phyloP scores from a whole-genome alignment of 805 yeast genomes.

The Kodamaea sagamina region DNA sequence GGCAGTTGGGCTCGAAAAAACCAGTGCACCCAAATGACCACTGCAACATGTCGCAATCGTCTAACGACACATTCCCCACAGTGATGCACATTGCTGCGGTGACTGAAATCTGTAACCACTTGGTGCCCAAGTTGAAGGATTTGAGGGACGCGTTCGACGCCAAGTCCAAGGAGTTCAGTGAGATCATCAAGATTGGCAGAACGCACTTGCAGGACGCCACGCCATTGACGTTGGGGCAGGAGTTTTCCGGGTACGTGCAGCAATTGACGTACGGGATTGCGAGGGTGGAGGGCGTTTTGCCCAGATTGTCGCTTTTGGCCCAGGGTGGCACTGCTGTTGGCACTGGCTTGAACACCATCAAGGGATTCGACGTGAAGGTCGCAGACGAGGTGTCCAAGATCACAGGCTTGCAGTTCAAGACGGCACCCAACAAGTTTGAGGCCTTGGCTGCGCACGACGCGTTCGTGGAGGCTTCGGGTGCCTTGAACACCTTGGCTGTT shows the following conservation, averaged over 20 bases:
- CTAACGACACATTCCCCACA: constrained; percentile 43
- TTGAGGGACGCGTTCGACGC: constrained; percentile 34
- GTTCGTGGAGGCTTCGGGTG: constrained; percentile 43
- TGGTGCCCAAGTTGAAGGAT: constrained; percentile 36
- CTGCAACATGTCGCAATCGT: constrained; percentile 42
- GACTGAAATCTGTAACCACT: constrained; percentile 29
- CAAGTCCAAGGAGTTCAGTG: constrained; percentile 34
- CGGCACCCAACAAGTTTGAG: constrained; percentile 44
- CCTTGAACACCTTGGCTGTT: constrained; percentile 39
- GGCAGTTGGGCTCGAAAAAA: constrained; percentile 36
- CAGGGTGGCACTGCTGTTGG: constrained; percentile 48
- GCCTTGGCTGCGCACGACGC: constrained; percentile 46
- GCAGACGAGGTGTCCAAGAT: constrained; percentile 35
- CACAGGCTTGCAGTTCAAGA: constrained; percentile 35
- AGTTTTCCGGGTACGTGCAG: constrained; percentile 42
- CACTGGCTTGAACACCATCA: constrained; percentile 40
- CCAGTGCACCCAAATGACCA: constrained; percentile 45
- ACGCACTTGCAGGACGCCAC: constrained; percentile 45
- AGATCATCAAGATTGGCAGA: constrained; percentile 42
- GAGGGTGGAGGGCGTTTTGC: constrained; percentile 34
- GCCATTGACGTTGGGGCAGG: constrained; percentile 43
- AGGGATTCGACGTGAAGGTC: constrained; percentile 38
- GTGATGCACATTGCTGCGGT: constrained; percentile 47
- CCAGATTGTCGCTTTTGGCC: constrained; percentile 36
- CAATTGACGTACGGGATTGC: constrained; percentile 38